Evolutionary conservation across 2,329 filamentous ascomycete genomes (phyloP).

Genomic region (Pyrenochaeta sp.): DNA sequence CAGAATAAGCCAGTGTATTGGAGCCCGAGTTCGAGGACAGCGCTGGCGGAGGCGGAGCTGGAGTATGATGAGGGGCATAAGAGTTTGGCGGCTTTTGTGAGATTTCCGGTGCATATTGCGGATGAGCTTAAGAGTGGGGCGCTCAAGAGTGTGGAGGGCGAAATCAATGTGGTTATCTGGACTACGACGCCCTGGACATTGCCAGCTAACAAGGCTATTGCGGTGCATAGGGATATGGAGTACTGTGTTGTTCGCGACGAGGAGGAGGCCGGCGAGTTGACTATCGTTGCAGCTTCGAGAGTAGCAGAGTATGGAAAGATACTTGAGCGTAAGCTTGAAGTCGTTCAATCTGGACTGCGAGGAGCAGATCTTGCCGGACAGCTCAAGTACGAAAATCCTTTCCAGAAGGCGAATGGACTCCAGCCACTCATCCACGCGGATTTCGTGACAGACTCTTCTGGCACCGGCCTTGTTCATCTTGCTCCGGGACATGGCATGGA

Average conservation of each 20-base stretch:
- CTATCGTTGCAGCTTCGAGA: constrained; percentile 77
- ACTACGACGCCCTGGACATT: constrained; percentile 98
- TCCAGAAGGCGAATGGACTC: constrained; percentile 67
- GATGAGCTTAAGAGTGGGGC: constrained; percentile 53
- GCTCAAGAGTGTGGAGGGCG: constrained; percentile 30
- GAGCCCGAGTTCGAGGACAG: constrained; percentile 80
- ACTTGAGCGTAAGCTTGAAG: constrained; percentile 47
- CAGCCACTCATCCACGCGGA: constrained; percentile 83
- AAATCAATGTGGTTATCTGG: constrained; percentile 87
- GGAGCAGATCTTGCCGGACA: constrained; percentile 71
- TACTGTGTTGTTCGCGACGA: constrained; percentile 71
- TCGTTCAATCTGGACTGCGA: constrained; percentile 65
- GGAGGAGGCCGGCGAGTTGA: constrained; percentile 57
- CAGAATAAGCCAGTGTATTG: constrained; percentile 86
- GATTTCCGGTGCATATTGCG: constrained; percentile 71
- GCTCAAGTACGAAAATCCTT: constrained; percentile 73
- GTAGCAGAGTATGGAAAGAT: constrained; percentile 61
- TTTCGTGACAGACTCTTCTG: constrained; percentile 90
- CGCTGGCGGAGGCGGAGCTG: constrained; percentile 83
- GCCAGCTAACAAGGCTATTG: constrained; percentile 90
- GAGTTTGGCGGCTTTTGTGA: constrained; percentile 79
- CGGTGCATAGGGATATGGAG: constrained; percentile 75
- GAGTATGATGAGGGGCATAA: constrained; percentile 81
- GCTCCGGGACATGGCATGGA: constrained; percentile 97
- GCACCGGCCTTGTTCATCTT: constrained; percentile 92